These are phyloP conservation scores for Coccomyxa sp. DNA, from an alignment of 139 green algal species.

Conservation along the genomic window DNA sequence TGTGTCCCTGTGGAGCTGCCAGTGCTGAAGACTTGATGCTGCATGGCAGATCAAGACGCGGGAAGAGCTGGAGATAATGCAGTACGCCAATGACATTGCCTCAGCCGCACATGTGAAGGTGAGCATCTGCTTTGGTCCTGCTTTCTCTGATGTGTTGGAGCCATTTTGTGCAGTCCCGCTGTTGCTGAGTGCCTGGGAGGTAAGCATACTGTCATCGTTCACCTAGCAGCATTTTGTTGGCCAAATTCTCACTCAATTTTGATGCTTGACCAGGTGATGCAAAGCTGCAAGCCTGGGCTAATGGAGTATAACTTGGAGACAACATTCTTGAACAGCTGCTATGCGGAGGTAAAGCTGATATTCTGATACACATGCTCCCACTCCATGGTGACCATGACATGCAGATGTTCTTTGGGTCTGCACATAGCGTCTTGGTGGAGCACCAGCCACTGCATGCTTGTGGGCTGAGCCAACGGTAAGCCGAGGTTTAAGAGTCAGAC, in stretches of 20 bases:
- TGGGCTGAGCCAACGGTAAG: too few species aligned
- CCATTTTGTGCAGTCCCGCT: too few species aligned
- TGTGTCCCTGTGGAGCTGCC: too few species aligned
- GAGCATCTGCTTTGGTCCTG: too few species aligned
- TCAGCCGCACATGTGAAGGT: constrained; percentile 68
- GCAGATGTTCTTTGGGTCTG: background rate
- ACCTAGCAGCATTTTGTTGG: too few species aligned
- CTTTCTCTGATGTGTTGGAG: too few species aligned
- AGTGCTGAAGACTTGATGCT: background rate
- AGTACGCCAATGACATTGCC: constrained; percentile 63
- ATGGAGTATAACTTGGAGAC: constrained; percentile 58
- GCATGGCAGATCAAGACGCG: constrained; percentile 46
- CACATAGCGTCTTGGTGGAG: background rate
- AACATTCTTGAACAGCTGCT: constrained; percentile 67
- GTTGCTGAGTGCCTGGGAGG: too few species aligned
- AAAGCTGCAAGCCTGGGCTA: constrained; percentile 38
- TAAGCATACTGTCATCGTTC: too few species aligned
- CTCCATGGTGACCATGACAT: background rate
- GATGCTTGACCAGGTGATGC: constrained; percentile 35
- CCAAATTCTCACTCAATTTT: too few species aligned
- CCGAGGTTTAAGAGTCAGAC: too few species aligned
- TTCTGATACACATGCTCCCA: background rate
- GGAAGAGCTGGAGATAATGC: constrained; percentile 67
- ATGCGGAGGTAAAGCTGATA: constrained; percentile 31
- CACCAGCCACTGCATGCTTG: too few species aligned